Conservation (phyloP, 2,329 filamentous ascomycete genomes). For the Cercospora sp. region DNA sequence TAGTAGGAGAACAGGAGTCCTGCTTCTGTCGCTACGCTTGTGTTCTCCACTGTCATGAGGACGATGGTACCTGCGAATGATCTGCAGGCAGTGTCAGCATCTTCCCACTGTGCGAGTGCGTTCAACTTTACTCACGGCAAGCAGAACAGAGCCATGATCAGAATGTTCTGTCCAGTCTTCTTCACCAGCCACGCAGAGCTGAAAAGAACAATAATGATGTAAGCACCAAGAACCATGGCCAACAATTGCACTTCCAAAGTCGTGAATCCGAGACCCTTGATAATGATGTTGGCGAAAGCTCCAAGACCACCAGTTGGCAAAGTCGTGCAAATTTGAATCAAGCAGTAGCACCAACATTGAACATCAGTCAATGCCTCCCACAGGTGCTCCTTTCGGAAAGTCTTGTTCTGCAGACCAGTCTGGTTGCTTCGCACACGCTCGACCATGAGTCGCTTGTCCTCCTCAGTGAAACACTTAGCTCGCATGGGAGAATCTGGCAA, state of each 20-base stretch:
- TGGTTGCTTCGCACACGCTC: conserved; percentile 51
- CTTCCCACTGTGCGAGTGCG: too few relatives aligned
- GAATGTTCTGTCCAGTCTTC: conserved; percentile 67
- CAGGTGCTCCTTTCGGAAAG: conserved; percentile 56
- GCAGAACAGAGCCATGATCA: conserved; percentile 66
- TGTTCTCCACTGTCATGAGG: conserved; percentile 67
- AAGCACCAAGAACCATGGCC: conserved; percentile 72
- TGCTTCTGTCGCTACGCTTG: conserved; percentile 59
- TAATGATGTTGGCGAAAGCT: conserved; percentile 73
- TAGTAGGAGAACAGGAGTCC: conserved; percentile 74
- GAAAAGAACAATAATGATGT: conserved; percentile 71
- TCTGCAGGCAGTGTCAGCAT: too few relatives aligned
- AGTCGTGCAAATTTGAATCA: conserved; percentile 69
- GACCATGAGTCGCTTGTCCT: conserved; percentile 57
- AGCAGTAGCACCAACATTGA: conserved; percentile 50
- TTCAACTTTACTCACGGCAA: conserved; percentile 65
- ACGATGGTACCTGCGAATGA: conserved; percentile 72
- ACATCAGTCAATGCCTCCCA: conserved; percentile 63
- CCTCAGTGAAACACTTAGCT: conserved; percentile 67
- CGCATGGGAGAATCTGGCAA: conserved; percentile 72
- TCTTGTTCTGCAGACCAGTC: conserved; percentile 50
- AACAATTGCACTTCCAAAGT: conserved; percentile 69
- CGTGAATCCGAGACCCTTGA: conserved; percentile 67
- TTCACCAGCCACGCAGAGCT: conserved; percentile 67
- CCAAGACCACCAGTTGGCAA: conserved; percentile 72